Percentiles rank a stretch among this genome's conserved stretches.
Conservation (phyloP, 208 protist species). For the Trypanosoma lewisi region DNA sequence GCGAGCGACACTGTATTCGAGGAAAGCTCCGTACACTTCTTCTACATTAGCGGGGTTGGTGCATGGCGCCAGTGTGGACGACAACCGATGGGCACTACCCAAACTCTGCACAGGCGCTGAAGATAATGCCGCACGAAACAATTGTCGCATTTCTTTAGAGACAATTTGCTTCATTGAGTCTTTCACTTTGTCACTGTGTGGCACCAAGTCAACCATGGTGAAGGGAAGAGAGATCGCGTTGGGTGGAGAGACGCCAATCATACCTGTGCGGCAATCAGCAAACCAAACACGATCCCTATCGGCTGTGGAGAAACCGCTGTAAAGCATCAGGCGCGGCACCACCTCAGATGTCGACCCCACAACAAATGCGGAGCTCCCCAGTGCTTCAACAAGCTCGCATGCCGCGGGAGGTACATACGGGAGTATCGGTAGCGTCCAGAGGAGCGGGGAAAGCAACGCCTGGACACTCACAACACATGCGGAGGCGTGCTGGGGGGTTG, state of each 20-base stretch:
- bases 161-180: constrained; percentile 32
- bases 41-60: constrained; percentile 5
- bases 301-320: background rate
- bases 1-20: constrained; percentile 46
- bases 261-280: constrained; percentile 63
- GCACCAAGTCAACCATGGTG: constrained; percentile 30
- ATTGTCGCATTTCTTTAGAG: constrained; percentile 31
- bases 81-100: background rate
- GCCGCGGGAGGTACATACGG: constrained; percentile 50
- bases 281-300: constrained; percentile 47
- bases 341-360: constrained; percentile 63
- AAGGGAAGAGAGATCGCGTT: constrained; percentile 18
- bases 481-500: constrained; percentile 70
- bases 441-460: constrained; percentile 52
- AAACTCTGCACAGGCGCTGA: constrained; percentile 3
- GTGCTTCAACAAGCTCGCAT: constrained; percentile 9
- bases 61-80: background rate
- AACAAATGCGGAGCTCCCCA: constrained; percentile 35
- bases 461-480: constrained; percentile 68
- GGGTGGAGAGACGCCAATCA: constrained; percentile 40
- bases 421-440: constrained; percentile 59
- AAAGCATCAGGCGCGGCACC: constrained; percentile 53
- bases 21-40: constrained; percentile 43
- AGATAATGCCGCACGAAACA: constrained; percentile 29
- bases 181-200: constrained; percentile 43